Evolutionary conservation across 176 grass and related monocot species (phyloP).

Genomic region (Rhynchospora breviuscula): DNA sequence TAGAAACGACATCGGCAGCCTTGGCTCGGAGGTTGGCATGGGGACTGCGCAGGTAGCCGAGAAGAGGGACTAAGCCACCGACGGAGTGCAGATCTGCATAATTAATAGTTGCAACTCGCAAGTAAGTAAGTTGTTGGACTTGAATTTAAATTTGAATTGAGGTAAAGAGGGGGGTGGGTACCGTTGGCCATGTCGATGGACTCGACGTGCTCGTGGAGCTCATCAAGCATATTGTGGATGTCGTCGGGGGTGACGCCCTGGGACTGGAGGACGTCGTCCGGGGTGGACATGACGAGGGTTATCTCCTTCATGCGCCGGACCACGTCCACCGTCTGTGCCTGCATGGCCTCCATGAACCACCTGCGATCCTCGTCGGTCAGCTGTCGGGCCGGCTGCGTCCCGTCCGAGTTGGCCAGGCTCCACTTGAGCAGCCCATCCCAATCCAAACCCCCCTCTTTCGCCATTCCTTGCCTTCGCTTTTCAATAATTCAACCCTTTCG

Average conservation of each 20-base stretch:
- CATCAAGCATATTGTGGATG: slow-evolving; percentile 55
- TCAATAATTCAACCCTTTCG: neutral
- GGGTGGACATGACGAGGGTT: slow-evolving; percentile 79
- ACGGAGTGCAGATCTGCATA: slow-evolving; percentile 68
- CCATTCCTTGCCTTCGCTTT: slow-evolving; percentile 22
- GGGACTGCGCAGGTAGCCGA: slow-evolving; percentile 69
- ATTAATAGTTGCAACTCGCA: neutral
- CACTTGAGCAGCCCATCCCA: slow-evolving; percentile 99
- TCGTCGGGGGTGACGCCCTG: slow-evolving; percentile 63
- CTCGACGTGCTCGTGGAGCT: slow-evolving; percentile 48
- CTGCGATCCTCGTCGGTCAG: slow-evolving; percentile 76
- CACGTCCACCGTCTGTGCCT: slow-evolving; percentile 59
- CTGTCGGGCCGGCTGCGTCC: slow-evolving; percentile 40
- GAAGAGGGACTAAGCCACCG: slow-evolving; percentile 76
- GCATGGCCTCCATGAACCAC: slow-evolving; percentile 98
- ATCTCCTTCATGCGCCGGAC: slow-evolving; percentile 94
- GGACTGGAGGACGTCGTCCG: slow-evolving; percentile 58
- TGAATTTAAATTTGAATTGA: neutral
- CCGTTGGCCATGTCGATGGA: slow-evolving; percentile 53
- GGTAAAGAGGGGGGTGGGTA: neutral
- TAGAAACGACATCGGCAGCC: slow-evolving; percentile 83
- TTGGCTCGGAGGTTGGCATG: slow-evolving; percentile 83
- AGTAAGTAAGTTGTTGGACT: neutral
- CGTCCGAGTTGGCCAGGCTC: slow-evolving; percentile 85
- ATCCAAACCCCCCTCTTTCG: slow-evolving; percentile 59